Conservation (phyloP, 2,329 filamentous ascomycete species). For the Camillea tinctor region DNA sequence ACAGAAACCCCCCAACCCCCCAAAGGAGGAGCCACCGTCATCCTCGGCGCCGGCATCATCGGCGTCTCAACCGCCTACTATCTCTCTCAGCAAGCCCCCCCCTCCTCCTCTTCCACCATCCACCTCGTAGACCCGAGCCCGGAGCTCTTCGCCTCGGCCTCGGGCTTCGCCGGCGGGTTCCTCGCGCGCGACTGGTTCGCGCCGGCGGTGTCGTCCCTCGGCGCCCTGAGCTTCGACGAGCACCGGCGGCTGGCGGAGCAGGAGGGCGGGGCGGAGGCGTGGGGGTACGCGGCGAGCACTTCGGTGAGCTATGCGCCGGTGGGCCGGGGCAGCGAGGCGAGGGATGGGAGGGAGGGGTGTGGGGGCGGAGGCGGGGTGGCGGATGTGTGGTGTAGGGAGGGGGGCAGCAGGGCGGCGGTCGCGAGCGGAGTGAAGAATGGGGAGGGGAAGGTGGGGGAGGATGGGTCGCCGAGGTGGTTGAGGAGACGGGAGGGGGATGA, state of each 20-base stretch:
- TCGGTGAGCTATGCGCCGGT: slow-evolving; percentile 50
- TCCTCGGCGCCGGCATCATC: slow-evolving; percentile 69
- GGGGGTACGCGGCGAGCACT: slow-evolving; percentile 53
- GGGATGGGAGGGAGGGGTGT: slow-evolving; percentile 22
- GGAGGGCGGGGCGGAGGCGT: slow-evolving; percentile 54
- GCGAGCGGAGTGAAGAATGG: slow-evolving; percentile 36
- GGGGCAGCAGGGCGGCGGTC: slow-evolving; percentile 59
- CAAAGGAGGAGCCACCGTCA: slow-evolving; percentile 55
- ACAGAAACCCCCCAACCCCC: slow-evolving; percentile 28
- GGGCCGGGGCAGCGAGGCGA: slow-evolving; percentile 20
- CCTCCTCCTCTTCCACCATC: slow-evolving; percentile 36
- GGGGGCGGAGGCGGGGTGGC: slow-evolving; percentile 28
- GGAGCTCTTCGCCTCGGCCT: slow-evolving; percentile 69
- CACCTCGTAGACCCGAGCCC: slow-evolving; percentile 47
- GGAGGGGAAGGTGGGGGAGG: slow-evolving; percentile 23
- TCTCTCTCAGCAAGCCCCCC: slow-evolving; percentile 49
- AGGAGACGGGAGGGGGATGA: slow-evolving; percentile 51
- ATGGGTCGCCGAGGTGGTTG: slow-evolving; percentile 56
- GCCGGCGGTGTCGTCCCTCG: slow-evolving; percentile 55
- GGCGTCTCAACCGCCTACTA: slow-evolving; percentile 72
- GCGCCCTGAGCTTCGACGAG: slow-evolving; percentile 65
- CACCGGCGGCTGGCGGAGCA: slow-evolving; percentile 63
- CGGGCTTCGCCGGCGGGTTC: slow-evolving; percentile 73
- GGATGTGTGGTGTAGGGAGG: slow-evolving; percentile 66
- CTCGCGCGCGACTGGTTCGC: slow-evolving; percentile 72